Percentiles rank a stretch among this genome's conserved stretches.
These are phyloP conservation scores for Falciphora oryzae DNA, from an alignment of 2,329 filamentous ascomycete genomes.

Conservation along the genomic window DNA sequence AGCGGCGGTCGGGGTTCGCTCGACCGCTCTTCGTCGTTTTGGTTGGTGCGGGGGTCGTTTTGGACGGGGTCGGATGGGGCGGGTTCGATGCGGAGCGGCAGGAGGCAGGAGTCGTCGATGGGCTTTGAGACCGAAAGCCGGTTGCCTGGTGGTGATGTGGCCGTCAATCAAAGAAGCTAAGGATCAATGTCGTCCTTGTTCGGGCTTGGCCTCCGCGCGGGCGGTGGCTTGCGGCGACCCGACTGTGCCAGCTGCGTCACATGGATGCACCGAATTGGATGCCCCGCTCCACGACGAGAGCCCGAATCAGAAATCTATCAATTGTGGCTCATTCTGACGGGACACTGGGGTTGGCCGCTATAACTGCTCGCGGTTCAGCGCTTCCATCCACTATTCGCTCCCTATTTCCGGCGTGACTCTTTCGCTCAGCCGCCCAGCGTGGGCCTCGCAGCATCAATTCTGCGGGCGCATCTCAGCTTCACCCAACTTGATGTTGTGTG, in stretches of 20 bases:
- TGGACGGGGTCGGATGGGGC: not conserved
- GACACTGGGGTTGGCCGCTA: not conserved
- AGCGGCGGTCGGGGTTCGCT: not conserved
- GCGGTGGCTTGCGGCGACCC: not conserved
- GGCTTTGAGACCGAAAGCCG: not conserved
- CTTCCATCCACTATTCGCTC: not conserved
- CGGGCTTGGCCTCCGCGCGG: not conserved
- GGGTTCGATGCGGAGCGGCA: not conserved
- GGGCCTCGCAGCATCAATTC: too few relatives aligned
- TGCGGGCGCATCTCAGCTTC: too few relatives aligned
- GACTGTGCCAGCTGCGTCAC: not conserved
- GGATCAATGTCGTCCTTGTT: not conserved
- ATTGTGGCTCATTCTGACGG: not conserved
- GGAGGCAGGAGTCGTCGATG: not conserved
- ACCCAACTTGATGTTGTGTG: too few relatives aligned
- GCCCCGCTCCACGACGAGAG: not conserved
- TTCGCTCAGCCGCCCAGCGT: not conserved
- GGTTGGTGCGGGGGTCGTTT: not conserved
- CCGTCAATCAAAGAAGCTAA: not conserved
- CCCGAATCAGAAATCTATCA: not conserved
- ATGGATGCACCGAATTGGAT: not conserved
- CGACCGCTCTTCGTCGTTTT: not conserved
- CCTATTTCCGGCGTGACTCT: constrained; percentile 1
- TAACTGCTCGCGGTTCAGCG: not conserved
- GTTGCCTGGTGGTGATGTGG: not conserved